Base-by-base conservation (phyloP, 2,329 filamentous ascomycete species). In the Corynespora cassiicola region DNA sequence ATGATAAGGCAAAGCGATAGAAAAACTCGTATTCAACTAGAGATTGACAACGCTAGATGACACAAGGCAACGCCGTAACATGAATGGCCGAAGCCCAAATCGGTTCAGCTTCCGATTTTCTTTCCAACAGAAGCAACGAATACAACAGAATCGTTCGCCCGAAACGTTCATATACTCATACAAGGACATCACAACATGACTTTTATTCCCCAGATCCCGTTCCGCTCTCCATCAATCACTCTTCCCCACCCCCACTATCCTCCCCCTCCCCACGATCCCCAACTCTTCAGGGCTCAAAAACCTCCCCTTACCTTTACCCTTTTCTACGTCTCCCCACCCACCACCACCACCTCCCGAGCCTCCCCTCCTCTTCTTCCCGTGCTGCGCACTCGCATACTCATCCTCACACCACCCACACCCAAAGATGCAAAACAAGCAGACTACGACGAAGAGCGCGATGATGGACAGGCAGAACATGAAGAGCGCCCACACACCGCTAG, bases 231-330 rank as follows among this genome's bases (percentile, higher is more conserved):
- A 32, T 52, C 36, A 66, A 54, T 66, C 63, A 45, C 54, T 63
- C 45, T 66, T 66, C 29, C 55, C 61, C 18, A 63, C 47, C 10
- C 61, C 63, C 6, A 65, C 55, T 14, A 64, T 55, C 33, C 35
- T 61, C 17, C 50, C 58, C 17, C 50, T 43, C 19, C 47, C 42
- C 32, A 50, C 39, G n/a, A 63, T 28, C 14, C 56, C 58, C 35
- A 65, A 31, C 36, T 64, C 59, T 18, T 62, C 54, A 7, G 55
- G 43, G 21, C 52, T 63, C 50, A 45, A 43, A 31, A 63, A 62
- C 18, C 39, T 40, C 14, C 48, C 46, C 28, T 44, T 54, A 23
- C 43, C 32, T 43, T 39, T 40, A 12, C 48, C 46, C 28, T 44
- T 54, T 24, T 44, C 32, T 43, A 31, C 9, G n/a, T 49, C 38